Evolutionary conservation across 176 grass and related monocot species (phyloP), one percentile per base, ranked within the genome.

Genomic region (Carex pumila): DNA sequence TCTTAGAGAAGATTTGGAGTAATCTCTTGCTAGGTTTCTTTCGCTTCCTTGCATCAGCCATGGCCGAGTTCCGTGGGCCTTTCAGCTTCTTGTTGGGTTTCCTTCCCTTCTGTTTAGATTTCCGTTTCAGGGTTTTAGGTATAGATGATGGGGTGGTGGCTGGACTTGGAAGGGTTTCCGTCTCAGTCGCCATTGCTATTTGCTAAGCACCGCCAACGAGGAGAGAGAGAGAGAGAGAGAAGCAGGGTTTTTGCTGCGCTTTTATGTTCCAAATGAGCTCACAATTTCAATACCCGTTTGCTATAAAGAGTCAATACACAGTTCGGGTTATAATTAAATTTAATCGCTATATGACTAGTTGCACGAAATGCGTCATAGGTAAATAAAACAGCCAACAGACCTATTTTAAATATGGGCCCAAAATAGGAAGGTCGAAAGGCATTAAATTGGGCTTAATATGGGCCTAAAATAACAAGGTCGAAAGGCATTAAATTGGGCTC

Each of bases 1-100:
- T 91, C 93, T 94, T 99, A 75, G 67, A 65, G 55, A 95, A 90
- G 5, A 99, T 55, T 72, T 95, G 91, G 75, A 93, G 87, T 85
- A 99, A 86, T 73, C 85, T 93, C 74, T 86, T 74, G 89, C 86
- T 93, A 41, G 89, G 96, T 82, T 92, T 93, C 77, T 81, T 73
- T 29, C 78, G 86, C 82, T 88, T 87, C 68, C 82, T 85, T 73
- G 54, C 12, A 50, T 85, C 87, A 0, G 65, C 77, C 52, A 85
- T 79, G 9, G 66, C 82, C 80, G 87, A 67, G 69, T 61, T 79
- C 65, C 74, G 63, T 11, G 76, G 76, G 14, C 60, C 39, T 62
- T 79, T 90, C 30, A 72, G 67, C 45, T 67, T 87, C 75, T 90
- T 90, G 31, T 2, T 71, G 18, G 81, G 50, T 3, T 80, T 88